Evolutionary conservation across 2,329 filamentous ascomycete species (phyloP), one percentile per base, ranked within the genome.

Genomic region (Triangularia verruculosa): DNA sequence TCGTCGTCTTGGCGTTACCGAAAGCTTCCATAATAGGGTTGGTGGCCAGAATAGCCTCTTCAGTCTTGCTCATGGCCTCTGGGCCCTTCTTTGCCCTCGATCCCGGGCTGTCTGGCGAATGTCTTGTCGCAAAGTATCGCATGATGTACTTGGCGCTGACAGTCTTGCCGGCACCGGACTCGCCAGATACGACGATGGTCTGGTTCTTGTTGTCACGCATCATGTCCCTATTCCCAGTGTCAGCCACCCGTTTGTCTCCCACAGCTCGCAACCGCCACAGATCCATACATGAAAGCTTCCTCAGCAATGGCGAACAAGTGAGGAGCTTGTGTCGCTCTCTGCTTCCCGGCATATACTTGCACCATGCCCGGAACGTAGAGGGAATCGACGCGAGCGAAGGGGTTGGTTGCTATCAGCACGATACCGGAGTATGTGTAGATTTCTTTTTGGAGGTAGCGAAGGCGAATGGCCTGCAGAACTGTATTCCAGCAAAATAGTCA

Each of bases 11-110:
- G 61, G 95, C 95, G 81, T 99, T 99, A 76, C 95, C 95, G 74
- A 99, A 99, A 32, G 95, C 94, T 86, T 99, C 95, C 95, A 99
- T 99, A 76, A 99, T 97, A 43, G 95, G 95, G 76, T 99, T 99
- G 61, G 95, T 99, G 28, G 95, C 95, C 70, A 99, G 81, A 74
- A 99, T 99, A 77, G 96, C 93, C 81, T 99, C 94, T 79, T 99
- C 95, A 1, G 95, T 99, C 81, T 97, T 92, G 76, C 93, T 98
- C 89, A 98, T 98, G 68, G 89, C 75, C 64, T 91, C 90, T 71
- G 87, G 82, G 66, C 92, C 91, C 74, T 85, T 85, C 78, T 92
- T 95, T 61, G 83, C 83, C 72, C 91, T 88, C 68, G 87, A 89
- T 57, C 90, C 89, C 15, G 92, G 89, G 75, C 93, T 91, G 72